phyloP scores from a whole-genome alignment of 139 green algal species.

The Spirogloea muscicola region DNA sequence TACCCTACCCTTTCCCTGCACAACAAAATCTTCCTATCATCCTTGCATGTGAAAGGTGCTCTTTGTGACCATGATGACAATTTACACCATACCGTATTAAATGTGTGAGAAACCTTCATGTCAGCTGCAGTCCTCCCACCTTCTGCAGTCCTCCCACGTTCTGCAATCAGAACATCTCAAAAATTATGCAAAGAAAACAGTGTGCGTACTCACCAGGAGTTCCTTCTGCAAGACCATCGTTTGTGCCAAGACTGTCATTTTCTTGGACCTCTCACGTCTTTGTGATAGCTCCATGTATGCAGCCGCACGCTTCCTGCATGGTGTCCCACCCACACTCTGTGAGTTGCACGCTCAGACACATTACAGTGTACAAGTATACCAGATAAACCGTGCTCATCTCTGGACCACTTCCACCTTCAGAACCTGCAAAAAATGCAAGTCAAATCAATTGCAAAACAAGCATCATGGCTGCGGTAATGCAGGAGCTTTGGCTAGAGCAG shows the following conservation, averaged over 20 bases:
- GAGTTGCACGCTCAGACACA: too few species aligned
- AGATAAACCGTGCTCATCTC: too few species aligned
- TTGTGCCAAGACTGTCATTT: slow-evolving; percentile 56
- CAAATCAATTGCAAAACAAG: too few species aligned
- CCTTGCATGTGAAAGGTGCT: background rate
- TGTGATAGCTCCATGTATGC: slow-evolving; percentile 79
- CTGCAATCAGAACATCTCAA: background rate
- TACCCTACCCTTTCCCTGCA: slow-evolving; percentile 5
- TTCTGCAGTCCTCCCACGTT: background rate
- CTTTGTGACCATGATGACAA: background rate
- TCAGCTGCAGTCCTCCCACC: background rate
- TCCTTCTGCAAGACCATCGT: slow-evolving; percentile 68
- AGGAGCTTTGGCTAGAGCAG: too few species aligned
- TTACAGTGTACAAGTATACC: too few species aligned
- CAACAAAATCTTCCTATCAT: background rate
- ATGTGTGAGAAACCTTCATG: background rate
- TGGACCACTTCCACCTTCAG: background rate
- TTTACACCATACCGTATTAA: background rate
- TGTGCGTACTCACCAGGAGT: slow-evolving; percentile 73
- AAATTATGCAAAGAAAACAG: background rate
- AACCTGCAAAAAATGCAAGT: too few species aligned
- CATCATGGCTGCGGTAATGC: too few species aligned
- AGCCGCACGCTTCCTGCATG: slow-evolving; percentile 31
- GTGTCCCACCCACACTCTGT: background rate
- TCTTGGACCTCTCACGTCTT: slow-evolving; percentile 59